Conservation (phyloP, 345 rosid species). For the Ceriops zippeliana region DNA sequence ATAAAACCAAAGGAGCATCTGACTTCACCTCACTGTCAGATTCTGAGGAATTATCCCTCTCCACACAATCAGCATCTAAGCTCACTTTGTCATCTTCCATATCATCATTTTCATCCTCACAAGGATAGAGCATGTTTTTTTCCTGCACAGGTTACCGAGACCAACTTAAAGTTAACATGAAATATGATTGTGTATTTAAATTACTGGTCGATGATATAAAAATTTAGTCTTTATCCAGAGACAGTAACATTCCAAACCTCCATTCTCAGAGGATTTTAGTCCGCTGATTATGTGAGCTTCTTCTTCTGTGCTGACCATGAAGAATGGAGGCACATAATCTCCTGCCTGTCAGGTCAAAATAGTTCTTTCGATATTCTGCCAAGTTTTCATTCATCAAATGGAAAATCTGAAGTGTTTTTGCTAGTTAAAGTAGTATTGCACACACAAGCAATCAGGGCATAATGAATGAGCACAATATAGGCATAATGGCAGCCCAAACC, state of each 20-base stretch:
- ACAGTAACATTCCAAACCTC: constrained; percentile 89
- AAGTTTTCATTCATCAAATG: background rate
- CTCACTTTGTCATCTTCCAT: constrained; percentile 64
- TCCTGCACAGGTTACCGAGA: constrained; percentile 45
- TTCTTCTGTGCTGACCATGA: constrained; percentile 73
- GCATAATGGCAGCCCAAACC: background rate
- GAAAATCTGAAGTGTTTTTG: constrained; percentile 1
- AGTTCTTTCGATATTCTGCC: background rate
- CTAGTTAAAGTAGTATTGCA: background rate
- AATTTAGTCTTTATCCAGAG: constrained; percentile 48
- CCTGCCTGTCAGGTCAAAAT: constrained; percentile 54
- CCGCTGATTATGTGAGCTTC: constrained; percentile 74
- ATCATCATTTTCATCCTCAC: constrained; percentile 82
- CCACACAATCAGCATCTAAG: constrained; percentile 57
- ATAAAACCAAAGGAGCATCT: constrained; percentile 4
- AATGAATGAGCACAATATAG: background rate
- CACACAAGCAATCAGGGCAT: background rate
- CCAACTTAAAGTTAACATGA: background rate
- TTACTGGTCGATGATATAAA: constrained; percentile 1
- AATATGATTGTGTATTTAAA: constrained; percentile 6
- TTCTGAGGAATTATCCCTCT: constrained; percentile 56
- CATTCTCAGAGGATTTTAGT: constrained; percentile 82
- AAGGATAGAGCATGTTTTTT: constrained; percentile 95
- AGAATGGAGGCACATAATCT: constrained; percentile 76
- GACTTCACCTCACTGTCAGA: constrained; percentile 77